Conservation (phyloP, 495 filamentous ascomycete genomes). For the Trichoderma erinaceum region DNA sequence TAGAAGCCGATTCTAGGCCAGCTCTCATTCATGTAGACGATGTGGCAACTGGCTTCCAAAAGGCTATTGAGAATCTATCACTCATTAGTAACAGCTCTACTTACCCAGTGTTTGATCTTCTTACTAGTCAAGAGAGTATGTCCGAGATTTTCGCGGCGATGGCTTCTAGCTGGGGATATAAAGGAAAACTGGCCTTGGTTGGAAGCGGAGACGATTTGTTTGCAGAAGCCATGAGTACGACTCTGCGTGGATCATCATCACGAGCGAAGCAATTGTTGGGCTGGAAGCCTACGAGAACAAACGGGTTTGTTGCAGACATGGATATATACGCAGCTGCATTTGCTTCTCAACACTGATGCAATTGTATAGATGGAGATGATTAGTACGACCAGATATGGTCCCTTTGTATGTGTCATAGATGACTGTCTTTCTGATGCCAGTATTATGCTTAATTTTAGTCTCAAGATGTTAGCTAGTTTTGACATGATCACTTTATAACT, state of each 20-base stretch:
- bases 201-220: neutral
- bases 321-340: neutral
- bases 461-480: no score
- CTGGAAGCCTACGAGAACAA: neutral
- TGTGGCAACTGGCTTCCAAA: neutral
- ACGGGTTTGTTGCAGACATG: constrained; percentile 3
- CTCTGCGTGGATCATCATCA: neutral
- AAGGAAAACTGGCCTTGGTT: neutral
- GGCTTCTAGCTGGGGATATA: neutral
- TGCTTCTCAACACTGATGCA: neutral
- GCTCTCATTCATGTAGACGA: neutral
- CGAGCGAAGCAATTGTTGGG: neutral
- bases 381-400: neutral
- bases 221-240: neutral
- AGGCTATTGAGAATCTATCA: neutral
- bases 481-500: no score
- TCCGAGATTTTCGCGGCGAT: neutral
- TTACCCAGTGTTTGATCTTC: neutral
- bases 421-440: neutral
- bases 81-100: neutral
- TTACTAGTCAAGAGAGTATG: constrained; percentile 7
- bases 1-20: neutral
- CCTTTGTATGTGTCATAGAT: neutral
- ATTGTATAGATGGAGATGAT: neutral
- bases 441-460: no score